These are phyloP conservation scores for Canavalia ensiformis DNA, from an alignment of 306 rosid species.

Conservation along the genomic window DNA sequence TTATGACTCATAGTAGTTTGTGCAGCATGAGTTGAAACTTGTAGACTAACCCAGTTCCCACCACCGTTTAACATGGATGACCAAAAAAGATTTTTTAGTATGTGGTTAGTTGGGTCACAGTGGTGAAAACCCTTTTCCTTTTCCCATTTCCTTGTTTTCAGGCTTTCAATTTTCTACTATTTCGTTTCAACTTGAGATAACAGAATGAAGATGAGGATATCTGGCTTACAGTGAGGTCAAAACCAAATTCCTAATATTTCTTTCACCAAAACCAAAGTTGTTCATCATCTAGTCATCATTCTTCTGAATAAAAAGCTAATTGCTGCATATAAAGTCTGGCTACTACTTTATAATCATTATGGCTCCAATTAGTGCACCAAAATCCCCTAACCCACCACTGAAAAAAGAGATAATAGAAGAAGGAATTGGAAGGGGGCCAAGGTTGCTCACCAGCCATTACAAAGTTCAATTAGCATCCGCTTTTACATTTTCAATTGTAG, in stretches of 20 bases:
- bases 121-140: conserved; percentile 34
- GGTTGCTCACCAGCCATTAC: conserved; percentile 29
- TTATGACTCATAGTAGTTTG: conserved; percentile 48
- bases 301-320: conserved; percentile 62
- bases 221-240: conserved; percentile 57
- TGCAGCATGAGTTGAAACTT: conserved; percentile 50
- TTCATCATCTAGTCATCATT: conserved; percentile 69
- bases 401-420: conserved; percentile 16
- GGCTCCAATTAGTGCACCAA: conserved; percentile 51
- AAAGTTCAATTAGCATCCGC: conserved; percentile 29
- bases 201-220: conserved; percentile 36
- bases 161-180: conserved; percentile 52
- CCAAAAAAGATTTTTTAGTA: not conserved
- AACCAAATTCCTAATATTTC: conserved; percentile 47
- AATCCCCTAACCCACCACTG: conserved; percentile 45
- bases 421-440: conserved; percentile 21
- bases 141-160: conserved; percentile 59
- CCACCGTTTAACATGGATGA: conserved; percentile 25
- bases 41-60: conserved; percentile 29
- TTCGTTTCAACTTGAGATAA: conserved; percentile 44
- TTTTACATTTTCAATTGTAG: conserved; percentile 17
- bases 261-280: conserved; percentile 54
- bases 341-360: conserved; percentile 57
- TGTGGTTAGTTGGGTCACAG: conserved; percentile 43
- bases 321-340: conserved; percentile 61